Percentiles rank a stretch among this genome's conserved stretches.
Conservation (phyloP, 1,284 basidiomycete genomes). For the Cryptococcus sp. region DNA sequence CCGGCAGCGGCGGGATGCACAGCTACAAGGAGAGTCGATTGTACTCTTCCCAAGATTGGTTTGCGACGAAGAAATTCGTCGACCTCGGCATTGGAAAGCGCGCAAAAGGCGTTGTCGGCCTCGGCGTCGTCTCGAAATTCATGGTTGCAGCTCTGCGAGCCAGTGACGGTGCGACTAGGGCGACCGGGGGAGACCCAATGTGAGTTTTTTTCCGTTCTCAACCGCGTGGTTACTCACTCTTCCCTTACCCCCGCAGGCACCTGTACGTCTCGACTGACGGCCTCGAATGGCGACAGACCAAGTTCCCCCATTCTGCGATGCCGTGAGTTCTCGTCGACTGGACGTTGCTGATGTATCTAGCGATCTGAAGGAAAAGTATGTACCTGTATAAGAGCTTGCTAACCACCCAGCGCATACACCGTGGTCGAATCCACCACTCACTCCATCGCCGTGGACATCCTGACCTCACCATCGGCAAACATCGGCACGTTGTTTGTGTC, state of each 20-base stretch:
- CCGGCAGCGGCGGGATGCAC: slow-evolving; percentile 52
- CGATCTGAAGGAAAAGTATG: slow-evolving; percentile 33
- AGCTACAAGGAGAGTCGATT: slow-evolving; percentile 68
- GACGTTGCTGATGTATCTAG: not conserved
- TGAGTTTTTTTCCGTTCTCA: slow-evolving; percentile 21
- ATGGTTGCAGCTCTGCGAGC: slow-evolving; percentile 80
- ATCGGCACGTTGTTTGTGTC: slow-evolving; percentile 92
- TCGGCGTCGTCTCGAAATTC: slow-evolving; percentile 88
- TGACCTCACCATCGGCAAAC: slow-evolving; percentile 69
- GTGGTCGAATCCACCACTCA: slow-evolving; percentile 91
- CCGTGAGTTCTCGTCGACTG: slow-evolving; percentile 26
- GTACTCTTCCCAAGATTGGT: slow-evolving; percentile 81
- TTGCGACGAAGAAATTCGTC: slow-evolving; percentile 65
- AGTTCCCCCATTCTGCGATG: slow-evolving; percentile 53
- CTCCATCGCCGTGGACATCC: slow-evolving; percentile 90
- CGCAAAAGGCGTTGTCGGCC: slow-evolving; percentile 78
- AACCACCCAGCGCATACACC: slow-evolving; percentile 75
- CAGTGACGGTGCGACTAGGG: slow-evolving; percentile 25
- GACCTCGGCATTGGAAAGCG: slow-evolving; percentile 79
- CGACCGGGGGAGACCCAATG: slow-evolving; percentile 64
- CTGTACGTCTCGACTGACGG: slow-evolving; percentile 83
- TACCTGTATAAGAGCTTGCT: not conserved
- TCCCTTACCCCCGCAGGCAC: slow-evolving; percentile 56
- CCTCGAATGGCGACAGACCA: slow-evolving; percentile 63
- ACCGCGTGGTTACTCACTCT: slow-evolving; percentile 1